phyloP scores from a whole-genome alignment of 1,284 basidiomycete genomes.

The Tetrapyrgos nigripes region DNA sequence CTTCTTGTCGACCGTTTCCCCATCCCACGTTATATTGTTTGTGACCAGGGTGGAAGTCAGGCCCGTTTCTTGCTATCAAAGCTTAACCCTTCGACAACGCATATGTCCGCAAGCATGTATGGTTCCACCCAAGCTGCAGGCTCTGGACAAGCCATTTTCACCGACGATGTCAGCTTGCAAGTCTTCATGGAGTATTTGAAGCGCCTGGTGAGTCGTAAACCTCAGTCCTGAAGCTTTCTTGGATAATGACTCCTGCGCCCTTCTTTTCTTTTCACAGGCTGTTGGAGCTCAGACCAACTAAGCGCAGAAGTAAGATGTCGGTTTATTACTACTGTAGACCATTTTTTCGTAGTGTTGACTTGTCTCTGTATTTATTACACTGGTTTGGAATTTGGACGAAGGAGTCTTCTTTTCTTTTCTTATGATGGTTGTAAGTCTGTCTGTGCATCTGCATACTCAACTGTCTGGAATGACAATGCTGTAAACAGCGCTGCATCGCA shows the following conservation, averaged over 20 bases:
- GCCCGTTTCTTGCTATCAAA: slow-evolving; percentile 97
- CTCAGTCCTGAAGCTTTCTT: too few species aligned
- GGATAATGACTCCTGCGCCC: background rate
- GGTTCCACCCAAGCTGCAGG: slow-evolving; percentile 70
- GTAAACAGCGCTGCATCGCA: too few species aligned
- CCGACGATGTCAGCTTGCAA: slow-evolving; percentile 97
- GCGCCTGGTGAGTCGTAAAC: slow-evolving; percentile 75
- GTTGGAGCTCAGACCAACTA: slow-evolving; percentile 76
- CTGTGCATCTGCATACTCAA: too few species aligned
- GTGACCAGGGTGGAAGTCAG: slow-evolving; percentile 97
- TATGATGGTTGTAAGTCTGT: too few species aligned
- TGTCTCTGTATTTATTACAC: slow-evolving; percentile 2
- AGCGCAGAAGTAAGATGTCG: slow-evolving; percentile 6
- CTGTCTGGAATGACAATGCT: too few species aligned
- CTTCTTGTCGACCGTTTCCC: slow-evolving; percentile 95
- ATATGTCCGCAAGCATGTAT: slow-evolving; percentile 92
- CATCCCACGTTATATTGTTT: slow-evolving; percentile 97
- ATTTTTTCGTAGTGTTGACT: background rate
- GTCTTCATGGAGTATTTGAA: slow-evolving; percentile 97
- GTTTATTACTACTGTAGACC: slow-evolving; percentile 3
- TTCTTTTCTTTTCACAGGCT: slow-evolving; percentile 47
- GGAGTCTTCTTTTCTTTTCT: too few species aligned
- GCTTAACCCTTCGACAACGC: slow-evolving; percentile 97
- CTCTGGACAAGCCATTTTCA: slow-evolving; percentile 94
- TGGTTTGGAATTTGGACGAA: background rate